Base-by-base conservation (phyloP, 257 asterid species). In the Solanum virginianum region DNA sequence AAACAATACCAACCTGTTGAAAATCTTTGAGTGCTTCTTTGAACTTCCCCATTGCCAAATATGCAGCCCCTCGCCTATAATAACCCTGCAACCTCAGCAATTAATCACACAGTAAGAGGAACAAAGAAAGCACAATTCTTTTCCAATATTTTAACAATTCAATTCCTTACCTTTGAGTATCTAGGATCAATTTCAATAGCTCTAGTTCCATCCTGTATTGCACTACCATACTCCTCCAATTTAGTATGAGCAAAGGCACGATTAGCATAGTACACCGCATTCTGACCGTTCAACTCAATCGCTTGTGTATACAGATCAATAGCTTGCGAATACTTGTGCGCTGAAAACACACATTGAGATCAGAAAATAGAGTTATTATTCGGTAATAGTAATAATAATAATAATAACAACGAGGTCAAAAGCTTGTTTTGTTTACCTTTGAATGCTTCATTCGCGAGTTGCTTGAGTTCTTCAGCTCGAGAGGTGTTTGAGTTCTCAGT, bases 161-260 rank as follows among this genome's bases (percentile, higher is more conserved):
- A 53, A 80, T 3, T 81, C 39, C 87, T 84, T 43, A 84, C 99
- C 98, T 97, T 97, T 6, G 99, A 94, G 90, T 97, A 97, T 88
- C 88, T 92, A 3, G 99, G 94, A 87, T 95, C 97, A 66, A 93
- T 87, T 84, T 97, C 98, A 90, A 95, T 92, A 83, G 98, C 96
- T 88, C 85, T 90, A 18, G 98, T 89, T 49, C 98, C 97, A 75
- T 97, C 99, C 89, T 88, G 93, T 68, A 97, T 95, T 74, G 99
- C 99, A 88, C 99, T 97, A 5, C 98, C 99, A 83, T 97, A 97
- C 90, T 94, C 98, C 90, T 97, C 99, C 93, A 97, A 86, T 88
- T 95, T 97, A 80, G 96, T 83, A 87, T 97, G 99, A 62, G 99
- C 99, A 85, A 97, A 92, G 7, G 99, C 98, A 82, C 99, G 98